phyloP scores from a whole-genome alignment of 306 rosid genomes.

The Benincasa hispida region DNA sequence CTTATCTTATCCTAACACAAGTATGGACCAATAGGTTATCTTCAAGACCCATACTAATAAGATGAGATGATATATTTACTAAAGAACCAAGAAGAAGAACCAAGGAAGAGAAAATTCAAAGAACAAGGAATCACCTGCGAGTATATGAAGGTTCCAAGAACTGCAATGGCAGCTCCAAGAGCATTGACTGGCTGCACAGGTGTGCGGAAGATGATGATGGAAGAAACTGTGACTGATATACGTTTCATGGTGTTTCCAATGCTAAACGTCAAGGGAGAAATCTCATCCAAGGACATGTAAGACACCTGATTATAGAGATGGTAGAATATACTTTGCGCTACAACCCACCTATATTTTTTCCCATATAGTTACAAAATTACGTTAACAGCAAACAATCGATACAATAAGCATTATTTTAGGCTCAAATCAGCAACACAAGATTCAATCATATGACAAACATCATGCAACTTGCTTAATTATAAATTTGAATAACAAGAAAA shows the following conservation, averaged over 20 bases:
- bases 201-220: no score
- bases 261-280: no score
- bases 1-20: background rate
- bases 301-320: no score
- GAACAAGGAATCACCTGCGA: background rate
- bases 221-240: no score
- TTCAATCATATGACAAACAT: background rate
- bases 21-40: background rate
- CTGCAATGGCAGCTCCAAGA: no score
- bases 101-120: background rate
- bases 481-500: background rate
- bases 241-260: no score
- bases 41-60: background rate
- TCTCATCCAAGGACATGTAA: no score
- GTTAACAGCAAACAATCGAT: background rate
- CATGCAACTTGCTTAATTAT: background rate
- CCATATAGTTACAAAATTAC: background rate
- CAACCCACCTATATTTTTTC: no score
- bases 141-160: no score
- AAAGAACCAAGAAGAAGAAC: background rate
- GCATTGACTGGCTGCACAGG: no score
- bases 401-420: background rate
- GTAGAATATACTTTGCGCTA: no score
- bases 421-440: background rate
- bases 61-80: background rate